Conservation (phyloP, 495 filamentous ascomycete species). For the Penicillium diatomitis region DNA sequence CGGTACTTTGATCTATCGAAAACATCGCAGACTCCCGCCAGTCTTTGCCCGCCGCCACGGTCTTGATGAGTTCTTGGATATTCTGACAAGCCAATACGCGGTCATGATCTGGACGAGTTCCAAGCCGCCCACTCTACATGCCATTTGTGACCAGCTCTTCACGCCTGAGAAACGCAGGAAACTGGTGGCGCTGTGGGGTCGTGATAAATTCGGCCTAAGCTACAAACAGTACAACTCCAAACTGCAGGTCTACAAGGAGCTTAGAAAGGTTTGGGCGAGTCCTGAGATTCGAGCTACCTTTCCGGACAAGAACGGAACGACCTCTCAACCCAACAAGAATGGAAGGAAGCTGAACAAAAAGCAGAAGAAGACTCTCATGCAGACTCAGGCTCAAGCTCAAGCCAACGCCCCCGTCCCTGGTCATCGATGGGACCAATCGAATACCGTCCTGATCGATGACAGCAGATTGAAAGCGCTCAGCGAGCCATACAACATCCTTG, state of each 20-base stretch:
- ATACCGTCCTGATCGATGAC: conserved; percentile 89
- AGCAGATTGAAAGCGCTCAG: conserved; percentile 63
- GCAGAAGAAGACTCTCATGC: not conserved
- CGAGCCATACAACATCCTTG: conserved; percentile 76
- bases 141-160: conserved; percentile 47
- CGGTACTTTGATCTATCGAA: conserved; percentile 75
- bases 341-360: not conserved
- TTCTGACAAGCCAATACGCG: conserved; percentile 55
- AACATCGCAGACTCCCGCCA: conserved; percentile 35
- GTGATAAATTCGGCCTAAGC: conserved; percentile 65
- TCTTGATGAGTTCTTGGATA: conserved; percentile 55
- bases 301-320: conserved; percentile 16
- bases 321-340: not conserved
- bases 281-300: conserved; percentile 41
- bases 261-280: conserved; percentile 61
- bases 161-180: conserved; percentile 25
- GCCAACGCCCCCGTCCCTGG: not conserved
- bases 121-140: conserved; percentile 53
- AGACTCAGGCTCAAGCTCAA: not conserved
- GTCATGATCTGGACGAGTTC: conserved; percentile 94
- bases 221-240: conserved; percentile 53
- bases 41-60: conserved; percentile 53
- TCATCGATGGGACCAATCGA: conserved; percentile 62
- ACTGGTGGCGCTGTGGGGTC: conserved; percentile 68
- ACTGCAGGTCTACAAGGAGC: conserved; percentile 79